These are phyloP conservation scores for Podospora pseudocomata DNA, from an alignment of 495 filamentous ascomycete genomes.

Conservation along the genomic window DNA sequence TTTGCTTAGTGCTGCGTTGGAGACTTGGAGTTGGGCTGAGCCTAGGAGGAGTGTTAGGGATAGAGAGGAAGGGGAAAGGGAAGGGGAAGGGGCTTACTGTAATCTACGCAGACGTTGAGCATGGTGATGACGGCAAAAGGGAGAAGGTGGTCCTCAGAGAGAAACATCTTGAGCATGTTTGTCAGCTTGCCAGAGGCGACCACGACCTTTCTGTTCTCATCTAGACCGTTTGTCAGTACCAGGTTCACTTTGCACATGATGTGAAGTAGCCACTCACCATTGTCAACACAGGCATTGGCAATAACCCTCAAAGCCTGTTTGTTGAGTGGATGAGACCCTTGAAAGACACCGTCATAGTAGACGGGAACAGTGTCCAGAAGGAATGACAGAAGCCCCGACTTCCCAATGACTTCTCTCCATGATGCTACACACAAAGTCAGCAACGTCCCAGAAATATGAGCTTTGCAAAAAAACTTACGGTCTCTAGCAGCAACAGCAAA, in stretches of 20 bases:
- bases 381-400: constrained; percentile 64
- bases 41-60: constrained; percentile 29
- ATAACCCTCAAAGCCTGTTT: constrained; percentile 63
- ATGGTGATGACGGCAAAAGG: constrained; percentile 63
- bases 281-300: constrained; percentile 81
- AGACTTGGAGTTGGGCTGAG: constrained; percentile 52
- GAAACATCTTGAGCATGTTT: constrained; percentile 52
- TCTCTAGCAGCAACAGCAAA: constrained; percentile 65
- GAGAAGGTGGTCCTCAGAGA: constrained; percentile 47
- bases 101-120: constrained; percentile 72
- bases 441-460: neutral
- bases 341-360: constrained; percentile 21
- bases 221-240: constrained; percentile 38
- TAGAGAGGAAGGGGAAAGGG: neutral
- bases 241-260: constrained; percentile 1
- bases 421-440: constrained; percentile 18
- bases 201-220: constrained; percentile 68
- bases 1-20: constrained; percentile 39
- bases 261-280: constrained; percentile 45
- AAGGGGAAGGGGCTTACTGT: constrained; percentile 44
- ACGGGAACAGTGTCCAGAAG: constrained; percentile 55
- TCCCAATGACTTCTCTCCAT: constrained; percentile 63
- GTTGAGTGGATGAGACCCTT: constrained; percentile 27
- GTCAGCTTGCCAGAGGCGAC: constrained; percentile 55
- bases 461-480: constrained; percentile 47